phyloP scores from a whole-genome alignment of 2,329 filamentous ascomycete genomes.

The Cryphonectria japonica region DNA sequence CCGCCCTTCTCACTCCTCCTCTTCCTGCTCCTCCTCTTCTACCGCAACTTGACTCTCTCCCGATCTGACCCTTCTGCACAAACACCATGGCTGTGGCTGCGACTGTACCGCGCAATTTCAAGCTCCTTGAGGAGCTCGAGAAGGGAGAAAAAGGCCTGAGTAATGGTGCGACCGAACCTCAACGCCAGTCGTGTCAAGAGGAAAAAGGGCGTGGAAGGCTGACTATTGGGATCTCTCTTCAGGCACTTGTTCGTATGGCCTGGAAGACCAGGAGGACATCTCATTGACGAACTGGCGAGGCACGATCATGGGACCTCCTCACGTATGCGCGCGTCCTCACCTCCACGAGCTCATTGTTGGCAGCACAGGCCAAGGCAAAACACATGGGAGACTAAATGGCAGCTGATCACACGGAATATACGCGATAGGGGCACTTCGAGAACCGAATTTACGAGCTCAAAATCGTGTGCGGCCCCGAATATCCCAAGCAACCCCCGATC shows the following conservation, averaged over 20 bases:
- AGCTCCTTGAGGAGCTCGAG: slow-evolving; percentile 94
- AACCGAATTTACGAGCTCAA: slow-evolving; percentile 99
- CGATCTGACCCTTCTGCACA: not conserved
- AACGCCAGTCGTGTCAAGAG: not conserved
- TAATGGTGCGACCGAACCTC: slow-evolving; percentile 64
- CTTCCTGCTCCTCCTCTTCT: not conserved
- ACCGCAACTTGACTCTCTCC: not conserved
- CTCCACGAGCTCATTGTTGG: not conserved
- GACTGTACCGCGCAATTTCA: slow-evolving; percentile 86
- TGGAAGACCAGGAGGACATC: slow-evolving; percentile 91
- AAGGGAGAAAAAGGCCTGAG: slow-evolving; percentile 98
- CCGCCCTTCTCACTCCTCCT: not conserved
- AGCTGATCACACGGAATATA: slow-evolving; percentile 6
- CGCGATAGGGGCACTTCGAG: slow-evolving; percentile 82
- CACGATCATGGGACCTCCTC: slow-evolving; percentile 93
- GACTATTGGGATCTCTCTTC: slow-evolving; percentile 8
- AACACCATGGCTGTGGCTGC: slow-evolving; percentile 48
- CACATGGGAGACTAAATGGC: slow-evolving; percentile 1
- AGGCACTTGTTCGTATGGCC: slow-evolving; percentile 97
- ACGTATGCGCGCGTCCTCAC: slow-evolving; percentile 58
- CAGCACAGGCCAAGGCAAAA: slow-evolving; percentile 3
- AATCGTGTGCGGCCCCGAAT: slow-evolving; percentile 89
- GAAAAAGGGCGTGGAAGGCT: slow-evolving; percentile 10
- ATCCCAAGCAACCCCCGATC: slow-evolving; percentile 85
- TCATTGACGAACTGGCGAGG: slow-evolving; percentile 99